Base-by-base conservation (phyloP, 176 grass and related monocot species). In the Aechmea fasciata region DNA sequence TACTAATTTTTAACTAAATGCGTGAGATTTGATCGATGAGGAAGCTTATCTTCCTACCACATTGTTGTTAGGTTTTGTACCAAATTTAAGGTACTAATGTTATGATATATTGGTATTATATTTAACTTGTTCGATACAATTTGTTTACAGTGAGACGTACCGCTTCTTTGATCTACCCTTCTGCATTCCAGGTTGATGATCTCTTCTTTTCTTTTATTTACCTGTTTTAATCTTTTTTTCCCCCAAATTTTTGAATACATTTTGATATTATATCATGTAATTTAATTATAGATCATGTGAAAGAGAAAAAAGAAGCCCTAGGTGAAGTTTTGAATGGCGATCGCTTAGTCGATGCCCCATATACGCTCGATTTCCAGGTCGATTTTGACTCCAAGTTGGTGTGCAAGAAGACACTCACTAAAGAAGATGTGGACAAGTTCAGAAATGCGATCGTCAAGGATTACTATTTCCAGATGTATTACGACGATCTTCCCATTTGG, bases 381-480 rank as follows among this genome's bases (percentile, higher is more conserved):
- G 81, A 87, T 47, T 13, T 65, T 0, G 89, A 96, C 1, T 84
- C 89, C 68, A 92, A 92, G 69, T 9, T 68, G 1, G 86, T 96
- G 33, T 96, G 93, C 84, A 75, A 87, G 0, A 92, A 83, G 85
- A 80, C 89, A 52, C 89, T 96, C 49, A 78, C 68, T n/a, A 78
- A 75, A 69, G 89, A 92, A 70, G 93, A 92, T 29, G 93, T 90
- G 68, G 75, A 50, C 54, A 92, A 81, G 81, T 96, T 96, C 68
- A 80, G 89, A 63, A 68, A 50, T 20, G 81, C 89, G 4, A 89
- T 90, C 47, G 77, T 67, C 1, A 96, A 96, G 82, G 93, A 96
- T 75, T 96, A 96, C 64, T 90, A 96, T 83, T 92, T 96, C 76
- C 89, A 96, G 73, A 96, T 96, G 93, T 96, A 96, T 76, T 96